Evolutionary conservation across 345 rosid genomes (phyloP).

Genomic region (Eucalyptus curtisii): DNA sequence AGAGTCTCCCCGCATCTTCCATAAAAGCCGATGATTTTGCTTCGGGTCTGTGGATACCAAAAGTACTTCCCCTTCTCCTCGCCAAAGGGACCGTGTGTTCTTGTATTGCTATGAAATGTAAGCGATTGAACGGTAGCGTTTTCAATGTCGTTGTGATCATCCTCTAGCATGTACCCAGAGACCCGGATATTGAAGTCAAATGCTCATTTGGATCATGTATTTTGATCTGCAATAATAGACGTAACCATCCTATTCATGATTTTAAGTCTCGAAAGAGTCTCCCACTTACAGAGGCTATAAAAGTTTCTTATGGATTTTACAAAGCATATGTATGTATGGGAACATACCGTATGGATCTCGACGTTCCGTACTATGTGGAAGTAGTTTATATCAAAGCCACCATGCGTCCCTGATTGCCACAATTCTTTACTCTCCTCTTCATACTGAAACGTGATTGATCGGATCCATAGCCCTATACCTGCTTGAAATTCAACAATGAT

Average conservation of each 20-base stretch:
- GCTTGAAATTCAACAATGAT: too few species aligned
- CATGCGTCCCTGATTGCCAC: too few species aligned
- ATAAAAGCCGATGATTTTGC: background rate
- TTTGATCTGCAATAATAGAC: background rate
- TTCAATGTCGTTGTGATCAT: background rate
- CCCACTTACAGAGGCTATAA: background rate
- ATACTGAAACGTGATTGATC: too few species aligned
- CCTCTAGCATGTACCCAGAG: background rate
- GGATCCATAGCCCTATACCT: too few species aligned
- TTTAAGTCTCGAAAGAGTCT: background rate
- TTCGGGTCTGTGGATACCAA: background rate
- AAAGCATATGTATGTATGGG: background rate
- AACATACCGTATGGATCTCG: too few species aligned
- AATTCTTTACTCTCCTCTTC: too few species aligned
- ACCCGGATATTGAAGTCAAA: background rate
- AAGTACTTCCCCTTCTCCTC: background rate
- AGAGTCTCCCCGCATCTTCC: background rate
- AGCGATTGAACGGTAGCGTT: background rate
- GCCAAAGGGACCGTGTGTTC: background rate
- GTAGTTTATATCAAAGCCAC: too few species aligned
- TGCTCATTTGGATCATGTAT: background rate
- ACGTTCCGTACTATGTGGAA: too few species aligned
- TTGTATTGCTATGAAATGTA: background rate
- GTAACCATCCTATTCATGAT: background rate
- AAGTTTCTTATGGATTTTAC: background rate